Conservation (phyloP, 345 rosid species). For the Excoecaria agallocha region DNA sequence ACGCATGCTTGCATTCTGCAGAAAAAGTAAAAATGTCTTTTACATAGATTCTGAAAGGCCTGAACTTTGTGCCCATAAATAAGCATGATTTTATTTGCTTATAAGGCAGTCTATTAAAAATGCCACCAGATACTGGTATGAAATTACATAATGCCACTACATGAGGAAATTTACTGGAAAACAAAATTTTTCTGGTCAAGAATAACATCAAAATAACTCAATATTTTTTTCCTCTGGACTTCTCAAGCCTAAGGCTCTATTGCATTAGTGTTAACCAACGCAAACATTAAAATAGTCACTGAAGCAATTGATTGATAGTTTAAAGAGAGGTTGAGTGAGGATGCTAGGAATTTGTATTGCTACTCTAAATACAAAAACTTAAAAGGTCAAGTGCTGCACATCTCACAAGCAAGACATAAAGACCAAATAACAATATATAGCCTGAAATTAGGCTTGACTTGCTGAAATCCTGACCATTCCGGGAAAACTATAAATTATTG, state of each 20-base stretch:
- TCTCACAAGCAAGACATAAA: background rate
- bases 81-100: background rate
- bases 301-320: background rate
- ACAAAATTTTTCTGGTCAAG: background rate
- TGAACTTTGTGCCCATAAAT: background rate
- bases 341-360: no score
- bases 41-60: background rate
- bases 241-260: background rate
- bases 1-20: constrained; percentile 91
- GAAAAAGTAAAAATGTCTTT: constrained; percentile 9
- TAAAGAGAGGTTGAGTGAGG: background rate
- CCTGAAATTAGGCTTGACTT: background rate
- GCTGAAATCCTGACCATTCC: background rate
- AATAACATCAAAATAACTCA: background rate
- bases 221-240: background rate
- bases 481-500: background rate
- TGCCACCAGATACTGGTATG: background rate
- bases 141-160: background rate
- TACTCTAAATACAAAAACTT: background rate
- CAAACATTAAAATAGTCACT: background rate
- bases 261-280: background rate
- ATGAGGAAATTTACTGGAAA: background rate
- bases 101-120: background rate
- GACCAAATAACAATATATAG: background rate
- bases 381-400: background rate